Evolutionary conservation across 495 filamentous ascomycete species (phyloP).

Genomic region (Pseudomonodictys pantanalensis): DNA sequence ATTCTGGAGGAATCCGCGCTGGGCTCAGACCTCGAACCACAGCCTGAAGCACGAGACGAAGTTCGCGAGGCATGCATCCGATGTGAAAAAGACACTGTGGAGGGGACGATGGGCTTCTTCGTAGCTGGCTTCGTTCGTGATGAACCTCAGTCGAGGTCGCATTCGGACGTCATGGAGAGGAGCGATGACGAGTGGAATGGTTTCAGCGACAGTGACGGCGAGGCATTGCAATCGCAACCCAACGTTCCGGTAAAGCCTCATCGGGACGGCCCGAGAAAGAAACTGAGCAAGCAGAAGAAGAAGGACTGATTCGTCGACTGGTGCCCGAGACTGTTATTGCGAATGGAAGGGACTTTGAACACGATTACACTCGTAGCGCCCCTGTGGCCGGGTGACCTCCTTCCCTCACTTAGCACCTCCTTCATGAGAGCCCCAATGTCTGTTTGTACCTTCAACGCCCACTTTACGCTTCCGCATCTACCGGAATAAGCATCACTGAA

Average conservation of each 20-base stretch:
- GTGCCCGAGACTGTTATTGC: too few relatives aligned
- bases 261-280: too few relatives aligned
- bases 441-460: too few relatives aligned
- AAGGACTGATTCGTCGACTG: too few relatives aligned
- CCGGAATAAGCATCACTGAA: too few relatives aligned
- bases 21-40: constrained; percentile 11
- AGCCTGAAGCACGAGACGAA: constrained; percentile 32
- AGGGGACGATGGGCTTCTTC: constrained; percentile 75
- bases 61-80: constrained; percentile 75
- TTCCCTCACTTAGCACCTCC: too few relatives aligned
- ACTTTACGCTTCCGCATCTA: too few relatives aligned
- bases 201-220: constrained; percentile 40
- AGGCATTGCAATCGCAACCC: not conserved
- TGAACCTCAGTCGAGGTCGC: not conserved
- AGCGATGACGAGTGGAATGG: constrained; percentile 46
- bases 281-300: too few relatives aligned
- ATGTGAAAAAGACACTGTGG: constrained; percentile 72
- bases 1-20: constrained; percentile 21
- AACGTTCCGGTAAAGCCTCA: not conserved
- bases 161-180: constrained; percentile 24
- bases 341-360: too few relatives aligned
- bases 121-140: constrained; percentile 61
- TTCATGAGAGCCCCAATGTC: too few relatives aligned
- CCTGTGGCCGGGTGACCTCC: too few relatives aligned
- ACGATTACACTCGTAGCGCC: too few relatives aligned